Conservation (phyloP, 192 early-diverging fungal genomes). For the Mortierella antarctica region DNA sequence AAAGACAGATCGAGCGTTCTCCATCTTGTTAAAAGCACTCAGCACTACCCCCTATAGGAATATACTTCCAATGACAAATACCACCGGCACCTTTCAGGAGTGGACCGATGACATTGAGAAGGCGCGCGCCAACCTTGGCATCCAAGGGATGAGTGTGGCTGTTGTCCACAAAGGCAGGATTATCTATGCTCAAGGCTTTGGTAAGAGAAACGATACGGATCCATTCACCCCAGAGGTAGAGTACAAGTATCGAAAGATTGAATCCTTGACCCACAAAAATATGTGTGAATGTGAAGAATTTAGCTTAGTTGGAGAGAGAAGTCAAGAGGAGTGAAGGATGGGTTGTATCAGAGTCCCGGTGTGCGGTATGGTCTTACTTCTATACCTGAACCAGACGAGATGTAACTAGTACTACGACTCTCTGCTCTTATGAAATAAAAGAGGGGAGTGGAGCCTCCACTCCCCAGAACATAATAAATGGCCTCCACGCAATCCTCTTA, state of each 20-base stretch:
- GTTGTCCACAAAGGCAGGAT: conserved; percentile 17
- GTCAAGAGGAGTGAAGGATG: conserved; percentile 6
- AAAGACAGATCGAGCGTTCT: conserved; percentile 7
- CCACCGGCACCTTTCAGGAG: conserved; percentile 14
- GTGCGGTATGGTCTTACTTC: not conserved
- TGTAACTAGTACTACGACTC: not conserved
- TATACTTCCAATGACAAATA: conserved; percentile 17
- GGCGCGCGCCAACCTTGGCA: conserved; percentile 20
- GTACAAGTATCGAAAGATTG: conserved; percentile 15
- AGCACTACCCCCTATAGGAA: conserved; percentile 7
- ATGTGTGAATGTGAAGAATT: conserved; percentile 12
- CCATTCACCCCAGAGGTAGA: conserved; percentile 23
- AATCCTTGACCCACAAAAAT: conserved; percentile 15
- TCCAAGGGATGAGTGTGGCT: conserved; percentile 21
- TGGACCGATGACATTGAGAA: conserved; percentile 24
- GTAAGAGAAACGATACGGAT: conserved; percentile 24
- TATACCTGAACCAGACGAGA: conserved; percentile 1
- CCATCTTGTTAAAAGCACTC: conserved; percentile 14
- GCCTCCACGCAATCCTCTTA: conserved; percentile 16
- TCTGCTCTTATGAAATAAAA: conserved; percentile 1
- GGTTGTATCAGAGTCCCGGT: conserved; percentile 4
- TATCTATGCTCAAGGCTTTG: conserved; percentile 20
- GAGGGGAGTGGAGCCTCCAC: not conserved
- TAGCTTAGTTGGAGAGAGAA: conserved; percentile 6
- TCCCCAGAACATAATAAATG: not conserved